Percentiles rank a stretch among this genome's conserved stretches.
phyloP scores from a whole-genome alignment of 2,329 filamentous ascomycete genomes.

The Coniochaeta ligniaria region DNA sequence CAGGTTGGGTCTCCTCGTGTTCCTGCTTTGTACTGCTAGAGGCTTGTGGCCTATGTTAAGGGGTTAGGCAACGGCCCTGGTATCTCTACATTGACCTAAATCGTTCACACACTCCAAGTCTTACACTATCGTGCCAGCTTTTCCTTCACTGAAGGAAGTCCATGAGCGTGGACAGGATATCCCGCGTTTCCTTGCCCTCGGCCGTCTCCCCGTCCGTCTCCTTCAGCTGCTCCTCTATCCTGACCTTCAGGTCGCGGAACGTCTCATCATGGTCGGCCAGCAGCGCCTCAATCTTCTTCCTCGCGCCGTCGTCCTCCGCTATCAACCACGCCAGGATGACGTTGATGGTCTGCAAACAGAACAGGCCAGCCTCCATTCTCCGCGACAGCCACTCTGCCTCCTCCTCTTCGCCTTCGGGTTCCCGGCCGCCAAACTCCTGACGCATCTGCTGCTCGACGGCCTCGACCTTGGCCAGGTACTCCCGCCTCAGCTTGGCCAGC shows the following conservation, averaged over 20 bases:
- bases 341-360: constrained; percentile 76
- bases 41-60: neutral
- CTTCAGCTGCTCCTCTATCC: constrained; percentile 55
- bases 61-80: constrained; percentile 1
- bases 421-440: constrained; percentile 28
- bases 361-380: constrained; percentile 77
- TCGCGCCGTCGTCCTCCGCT: constrained; percentile 78
- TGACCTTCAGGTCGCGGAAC: constrained; percentile 54
- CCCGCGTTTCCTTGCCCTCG: constrained; percentile 49
- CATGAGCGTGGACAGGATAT: constrained; percentile 47
- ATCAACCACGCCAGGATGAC: constrained; percentile 83
- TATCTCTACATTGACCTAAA: constrained; percentile 2
- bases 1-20: neutral
- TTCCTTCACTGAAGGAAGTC: constrained; percentile 35
- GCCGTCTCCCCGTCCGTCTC: constrained; percentile 42
- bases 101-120: constrained; percentile 2
- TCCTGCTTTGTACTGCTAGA: neutral
- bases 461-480: constrained; percentile 58
- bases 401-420: constrained; percentile 54
- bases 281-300: constrained; percentile 52
- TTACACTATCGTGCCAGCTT: constrained; percentile 1
- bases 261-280: constrained; percentile 63
- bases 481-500: constrained; percentile 62
- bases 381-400: constrained; percentile 67
- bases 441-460: constrained; percentile 57